Evolutionary conservation across 805 yeast genomes (phyloP), one percentile per base, ranked within the genome.

Genomic region (Kluyveromyces aestuarii): DNA sequence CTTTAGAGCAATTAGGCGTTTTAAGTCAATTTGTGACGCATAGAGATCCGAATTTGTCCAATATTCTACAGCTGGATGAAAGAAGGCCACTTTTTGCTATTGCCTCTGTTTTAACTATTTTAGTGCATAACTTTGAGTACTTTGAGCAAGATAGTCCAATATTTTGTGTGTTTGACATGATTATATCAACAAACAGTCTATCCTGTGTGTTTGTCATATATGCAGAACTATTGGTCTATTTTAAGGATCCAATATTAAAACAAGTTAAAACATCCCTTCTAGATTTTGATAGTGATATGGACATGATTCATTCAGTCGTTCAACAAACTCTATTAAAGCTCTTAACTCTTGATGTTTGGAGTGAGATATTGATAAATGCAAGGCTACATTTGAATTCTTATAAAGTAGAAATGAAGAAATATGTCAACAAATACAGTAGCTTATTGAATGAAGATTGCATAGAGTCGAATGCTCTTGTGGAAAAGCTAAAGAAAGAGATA

Each of bases 41-140:
- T 2, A 66, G 72, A 2, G 95, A 87, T 55, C 63, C 59, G 5
- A 55, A 63, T 2, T 60, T 80, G 8, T 72, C 66, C 44, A 61
- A 64, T 2, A 50, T 57, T 6, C 51, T 72, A 6, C 56, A 57
- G 35, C 48, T 74, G n/a, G 55, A 58, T 19, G 56, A 75, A 17
- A 71, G 80, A 13, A 72, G 74, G 50, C 87, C 88, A 1, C 74
- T 74, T 47, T 90, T 80, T 58, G 84, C 88, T 0, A 65, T 93
- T 14, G 84, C 96, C 17, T 77, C 91, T 1, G 69, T 91, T 1
- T 71, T 91, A 36, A 88, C 98, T 1, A 56, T 87, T 42, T 87
- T 82, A 61, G 71, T 91, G 8, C 97, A 90, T 66, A 89, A 87
- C 51, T 53, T 77, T 33, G 45, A 43, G n/a, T 14, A n/a, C 5